A percentile compares a stretch with the other conserved stretches of the same genome.
Conservation (phyloP, 2,329 filamentous ascomycete species). For the Apiospora kogelbergensis region DNA sequence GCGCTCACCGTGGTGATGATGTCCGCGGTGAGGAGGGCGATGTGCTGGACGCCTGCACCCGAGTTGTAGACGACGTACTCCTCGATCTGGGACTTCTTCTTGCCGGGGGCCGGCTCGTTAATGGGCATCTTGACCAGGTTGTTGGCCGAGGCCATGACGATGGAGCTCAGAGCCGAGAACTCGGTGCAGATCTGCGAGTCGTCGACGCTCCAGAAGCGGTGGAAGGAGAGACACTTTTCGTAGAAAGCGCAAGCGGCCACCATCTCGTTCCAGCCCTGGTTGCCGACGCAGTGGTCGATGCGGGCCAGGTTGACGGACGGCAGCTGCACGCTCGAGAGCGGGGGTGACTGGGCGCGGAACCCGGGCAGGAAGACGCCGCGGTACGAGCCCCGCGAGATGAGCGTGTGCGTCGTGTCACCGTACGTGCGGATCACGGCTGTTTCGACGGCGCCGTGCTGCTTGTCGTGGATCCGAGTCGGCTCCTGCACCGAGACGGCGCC, state of each 20-base stretch:
- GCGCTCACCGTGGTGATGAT: slow-evolving; percentile 77
- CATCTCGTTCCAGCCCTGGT: slow-evolving; percentile 95
- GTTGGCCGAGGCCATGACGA: slow-evolving; percentile 87
- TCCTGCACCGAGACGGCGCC: slow-evolving; percentile 62
- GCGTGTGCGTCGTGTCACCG: slow-evolving; percentile 91
- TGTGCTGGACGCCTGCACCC: slow-evolving; percentile 89
- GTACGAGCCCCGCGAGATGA: slow-evolving; percentile 74
- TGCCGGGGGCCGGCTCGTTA: slow-evolving; percentile 89
- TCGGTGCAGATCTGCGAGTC: slow-evolving; percentile 91
- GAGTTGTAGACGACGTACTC: slow-evolving; percentile 90
- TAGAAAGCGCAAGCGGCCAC: slow-evolving; percentile 68
- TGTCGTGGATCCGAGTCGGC: slow-evolving; percentile 56
- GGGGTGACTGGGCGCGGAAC: slow-evolving; percentile 58
- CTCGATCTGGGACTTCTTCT: slow-evolving; percentile 92
- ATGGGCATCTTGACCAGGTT: slow-evolving; percentile 96
- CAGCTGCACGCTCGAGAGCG: slow-evolving; percentile 41
- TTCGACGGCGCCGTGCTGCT: slow-evolving; percentile 64
- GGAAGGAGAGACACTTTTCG: slow-evolving; percentile 86
- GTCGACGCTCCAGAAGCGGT: slow-evolving; percentile 96
- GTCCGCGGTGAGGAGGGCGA: slow-evolving; percentile 78
- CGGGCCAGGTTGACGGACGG: slow-evolving; percentile 67
- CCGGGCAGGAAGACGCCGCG: slow-evolving; percentile 79
- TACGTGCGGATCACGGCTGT: slow-evolving; percentile 87
- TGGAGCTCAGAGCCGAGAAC: slow-evolving; percentile 82
- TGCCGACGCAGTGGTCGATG: slow-evolving; percentile 96